These are phyloP conservation scores for Albugo laibachii DNA, from an alignment of 352 stramenopile species.

Conservation along the genomic window DNA sequence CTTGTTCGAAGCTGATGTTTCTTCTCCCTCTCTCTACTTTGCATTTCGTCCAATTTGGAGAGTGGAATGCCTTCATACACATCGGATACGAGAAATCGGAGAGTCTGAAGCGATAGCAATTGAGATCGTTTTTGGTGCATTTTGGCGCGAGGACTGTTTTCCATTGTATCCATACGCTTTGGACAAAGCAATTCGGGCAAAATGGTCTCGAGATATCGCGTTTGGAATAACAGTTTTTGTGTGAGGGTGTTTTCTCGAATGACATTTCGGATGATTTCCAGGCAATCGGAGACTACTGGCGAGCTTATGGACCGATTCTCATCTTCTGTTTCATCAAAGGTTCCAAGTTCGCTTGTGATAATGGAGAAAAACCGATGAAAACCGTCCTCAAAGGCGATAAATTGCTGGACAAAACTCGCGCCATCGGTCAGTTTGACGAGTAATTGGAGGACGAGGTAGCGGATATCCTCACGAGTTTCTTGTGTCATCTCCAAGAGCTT, in stretches of 20 bases:
- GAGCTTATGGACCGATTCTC: slow-evolving; percentile 11
- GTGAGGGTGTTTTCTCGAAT: slow-evolving; percentile 58
- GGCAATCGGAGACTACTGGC: slow-evolving; percentile 39
- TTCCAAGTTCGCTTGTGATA: slow-evolving; percentile 41
- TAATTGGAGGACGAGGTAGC: slow-evolving; percentile 45
- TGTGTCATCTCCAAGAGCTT: slow-evolving; percentile 52
- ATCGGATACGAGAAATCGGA: slow-evolving; percentile 33
- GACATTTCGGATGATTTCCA: slow-evolving; percentile 71
- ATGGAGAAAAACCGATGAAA: slow-evolving; percentile 59
- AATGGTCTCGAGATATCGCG: slow-evolving; percentile 24
- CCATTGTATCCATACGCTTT: not conserved
- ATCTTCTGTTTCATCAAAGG: not conserved
- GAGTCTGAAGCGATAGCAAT: slow-evolving; percentile 35
- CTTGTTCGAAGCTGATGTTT: slow-evolving; percentile 21
- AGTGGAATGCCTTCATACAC: slow-evolving; percentile 34
- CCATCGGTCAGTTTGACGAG: slow-evolving; percentile 41
- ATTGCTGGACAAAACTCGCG: slow-evolving; percentile 58
- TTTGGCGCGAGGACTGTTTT: not conserved
- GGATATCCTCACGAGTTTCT: slow-evolving; percentile 64
- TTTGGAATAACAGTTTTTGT: slow-evolving; percentile 44
- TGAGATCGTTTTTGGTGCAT: slow-evolving; percentile 28
- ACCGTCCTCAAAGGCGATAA: slow-evolving; percentile 63
- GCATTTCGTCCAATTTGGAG: slow-evolving; percentile 28
- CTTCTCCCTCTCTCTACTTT: slow-evolving; percentile 18
- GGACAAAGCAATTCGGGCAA: slow-evolving; percentile 21